Conservation (phyloP, 2,329 filamentous ascomycete species). For the Arachnomyces sp. region DNA sequence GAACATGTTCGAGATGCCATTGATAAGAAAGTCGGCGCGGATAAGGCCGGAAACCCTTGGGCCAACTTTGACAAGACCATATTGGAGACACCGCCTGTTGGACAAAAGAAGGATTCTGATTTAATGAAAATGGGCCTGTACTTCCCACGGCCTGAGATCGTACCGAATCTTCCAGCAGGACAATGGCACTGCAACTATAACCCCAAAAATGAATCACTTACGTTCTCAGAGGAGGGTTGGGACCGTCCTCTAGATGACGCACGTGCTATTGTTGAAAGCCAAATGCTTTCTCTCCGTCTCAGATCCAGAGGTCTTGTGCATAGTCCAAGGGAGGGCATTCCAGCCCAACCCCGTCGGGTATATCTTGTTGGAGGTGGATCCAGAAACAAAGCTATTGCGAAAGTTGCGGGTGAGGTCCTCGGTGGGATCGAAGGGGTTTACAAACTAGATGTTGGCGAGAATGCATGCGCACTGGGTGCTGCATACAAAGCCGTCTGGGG, state of each 20-base stretch:
- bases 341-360: slow-evolving; percentile 77
- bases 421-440: slow-evolving; percentile 86
- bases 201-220: slow-evolving; percentile 40
- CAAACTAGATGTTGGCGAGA: slow-evolving; percentile 86
- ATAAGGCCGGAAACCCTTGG: slow-evolving; percentile 56
- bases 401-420: slow-evolving; percentile 77
- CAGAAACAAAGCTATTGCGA: slow-evolving; percentile 80
- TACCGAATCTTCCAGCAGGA: slow-evolving; percentile 79
- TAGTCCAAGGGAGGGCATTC: slow-evolving; percentile 49
- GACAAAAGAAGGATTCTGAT: slow-evolving; percentile 47
- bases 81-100: slow-evolving; percentile 61
- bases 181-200: slow-evolving; percentile 74
- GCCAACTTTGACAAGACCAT: slow-evolving; percentile 69
- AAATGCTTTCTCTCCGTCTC: slow-evolving; percentile 82
- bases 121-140: slow-evolving; percentile 84
- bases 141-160: slow-evolving; percentile 91
- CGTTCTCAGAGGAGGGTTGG: slow-evolving; percentile 47
- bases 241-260: slow-evolving; percentile 63
- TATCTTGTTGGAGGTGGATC: slow-evolving; percentile 93
- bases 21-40: slow-evolving; percentile 44
- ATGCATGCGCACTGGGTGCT: slow-evolving; percentile 86
- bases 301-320: slow-evolving; percentile 71
- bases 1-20: slow-evolving; percentile 82
- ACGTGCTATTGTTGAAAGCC: slow-evolving; percentile 85
- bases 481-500: slow-evolving; percentile 97